Conservation (phyloP, 169 alveolate genomes). For the Eimeria praecox region DNA sequence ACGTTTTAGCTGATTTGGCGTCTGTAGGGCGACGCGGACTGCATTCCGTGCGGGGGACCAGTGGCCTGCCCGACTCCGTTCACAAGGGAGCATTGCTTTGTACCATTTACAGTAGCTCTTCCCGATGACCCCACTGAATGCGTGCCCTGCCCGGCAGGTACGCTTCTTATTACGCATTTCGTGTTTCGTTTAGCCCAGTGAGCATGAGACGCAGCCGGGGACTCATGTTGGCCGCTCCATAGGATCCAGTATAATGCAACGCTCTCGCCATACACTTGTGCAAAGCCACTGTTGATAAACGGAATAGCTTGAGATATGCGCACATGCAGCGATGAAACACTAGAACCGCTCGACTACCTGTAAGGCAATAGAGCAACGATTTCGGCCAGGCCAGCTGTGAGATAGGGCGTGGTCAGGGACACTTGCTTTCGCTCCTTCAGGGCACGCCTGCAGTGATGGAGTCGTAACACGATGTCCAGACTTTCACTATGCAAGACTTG, state of each 20-base stretch:
- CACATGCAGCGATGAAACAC: background rate
- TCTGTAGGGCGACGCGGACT: conserved; percentile 67
- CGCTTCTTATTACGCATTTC: background rate
- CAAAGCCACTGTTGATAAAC: background rate
- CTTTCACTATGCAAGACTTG: conserved; percentile 63
- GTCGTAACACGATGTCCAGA: conserved; percentile 28
- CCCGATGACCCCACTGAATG: conserved; percentile 68
- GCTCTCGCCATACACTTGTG: background rate
- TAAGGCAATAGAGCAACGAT: background rate
- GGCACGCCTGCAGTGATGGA: conserved; percentile 40
- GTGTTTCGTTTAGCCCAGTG: background rate
- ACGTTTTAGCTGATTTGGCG: background rate
- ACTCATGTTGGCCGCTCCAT: no score
- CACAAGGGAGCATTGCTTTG: conserved; percentile 42
- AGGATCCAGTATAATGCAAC: background rate
- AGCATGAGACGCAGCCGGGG: background rate
- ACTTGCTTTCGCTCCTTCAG: background rate
- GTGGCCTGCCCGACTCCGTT: conserved; percentile 66
- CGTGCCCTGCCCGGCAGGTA: conserved; percentile 76
- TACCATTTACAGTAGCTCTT: conserved; percentile 66
- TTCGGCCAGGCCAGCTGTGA: background rate
- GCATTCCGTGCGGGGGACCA: conserved; percentile 67
- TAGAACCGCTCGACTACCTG: background rate
- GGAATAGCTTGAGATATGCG: background rate
- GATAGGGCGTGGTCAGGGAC: background rate